Conservation (phyloP, 345 rosid genomes). For the Alliaria petiolata region DNA sequence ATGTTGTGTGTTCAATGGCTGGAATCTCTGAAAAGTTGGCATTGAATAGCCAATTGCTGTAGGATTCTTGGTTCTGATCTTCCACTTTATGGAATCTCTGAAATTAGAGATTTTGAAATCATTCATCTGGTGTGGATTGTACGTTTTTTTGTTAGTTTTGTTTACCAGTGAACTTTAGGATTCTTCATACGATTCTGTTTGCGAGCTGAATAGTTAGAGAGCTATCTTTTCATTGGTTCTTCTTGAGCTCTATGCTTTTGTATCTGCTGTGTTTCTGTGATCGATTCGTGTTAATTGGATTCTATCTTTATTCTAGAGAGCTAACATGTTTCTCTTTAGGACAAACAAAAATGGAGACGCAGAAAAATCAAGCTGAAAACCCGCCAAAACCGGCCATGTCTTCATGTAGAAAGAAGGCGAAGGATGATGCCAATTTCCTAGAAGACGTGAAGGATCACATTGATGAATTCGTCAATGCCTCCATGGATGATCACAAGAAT, state of each 20-base stretch:
- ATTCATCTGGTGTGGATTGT: neutral
- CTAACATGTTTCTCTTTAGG: no score
- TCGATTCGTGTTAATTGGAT: neutral
- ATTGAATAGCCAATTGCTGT: neutral
- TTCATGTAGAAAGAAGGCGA: constrained; percentile 70
- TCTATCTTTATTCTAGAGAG: neutral
- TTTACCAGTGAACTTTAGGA: neutral
- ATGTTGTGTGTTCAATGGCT: neutral
- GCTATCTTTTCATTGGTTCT: neutral
- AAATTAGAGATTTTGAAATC: neutral
- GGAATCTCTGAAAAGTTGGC: neutral
- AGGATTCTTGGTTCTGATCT: neutral
- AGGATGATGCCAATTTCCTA: constrained; percentile 61
- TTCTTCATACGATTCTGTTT: neutral
- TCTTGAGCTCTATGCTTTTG: neutral
- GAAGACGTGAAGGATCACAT: constrained; percentile 88
- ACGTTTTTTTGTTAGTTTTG: neutral
- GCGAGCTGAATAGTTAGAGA: neutral
- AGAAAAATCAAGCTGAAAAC: constrained; percentile 33
- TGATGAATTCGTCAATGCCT: constrained; percentile 77
- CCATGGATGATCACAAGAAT: constrained; percentile 83
- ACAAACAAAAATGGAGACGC: constrained; percentile 40
- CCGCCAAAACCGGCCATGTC: constrained; percentile 32
- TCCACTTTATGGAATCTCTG: neutral
- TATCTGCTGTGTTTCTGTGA: neutral